phyloP scores from a whole-genome alignment of 306 rosid genomes.

The Vigna trinervia region DNA sequence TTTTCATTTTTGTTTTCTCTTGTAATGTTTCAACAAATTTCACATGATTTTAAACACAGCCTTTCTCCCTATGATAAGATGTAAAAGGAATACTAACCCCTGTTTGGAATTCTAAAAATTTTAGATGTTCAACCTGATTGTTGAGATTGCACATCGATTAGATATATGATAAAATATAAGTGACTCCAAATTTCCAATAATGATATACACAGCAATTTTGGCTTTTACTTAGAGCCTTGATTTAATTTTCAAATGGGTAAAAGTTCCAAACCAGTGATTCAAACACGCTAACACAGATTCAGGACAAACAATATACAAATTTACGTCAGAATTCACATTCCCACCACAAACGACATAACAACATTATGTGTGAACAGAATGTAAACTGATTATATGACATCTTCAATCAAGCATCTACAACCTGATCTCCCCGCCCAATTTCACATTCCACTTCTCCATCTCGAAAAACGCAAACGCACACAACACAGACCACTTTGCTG shows the following conservation, averaged over 20 bases:
- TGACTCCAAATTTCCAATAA: no score
- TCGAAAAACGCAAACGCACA: slow-evolving; percentile 16
- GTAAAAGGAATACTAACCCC: background rate
- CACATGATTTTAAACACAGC: background rate
- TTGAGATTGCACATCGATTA: no score
- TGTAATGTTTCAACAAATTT: slow-evolving; percentile 5
- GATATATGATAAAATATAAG: no score
- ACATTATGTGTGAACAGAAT: background rate
- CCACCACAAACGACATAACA: background rate
- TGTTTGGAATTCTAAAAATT: background rate
- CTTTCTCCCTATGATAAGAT: background rate
- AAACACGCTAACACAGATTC: slow-evolving; percentile 8
- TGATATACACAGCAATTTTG: background rate
- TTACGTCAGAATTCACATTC: slow-evolving; percentile 6
- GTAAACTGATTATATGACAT: background rate
- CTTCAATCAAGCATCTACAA: background rate
- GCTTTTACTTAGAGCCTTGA: background rate
- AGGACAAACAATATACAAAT: slow-evolving; percentile 28
- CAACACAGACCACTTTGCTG: background rate
- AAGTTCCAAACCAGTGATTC: slow-evolving; percentile 17
- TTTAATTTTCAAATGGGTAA: background rate
- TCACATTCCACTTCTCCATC: background rate
- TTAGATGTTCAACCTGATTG: background rate
- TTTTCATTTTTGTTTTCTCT: slow-evolving; percentile 10
- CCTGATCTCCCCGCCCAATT: slow-evolving; percentile 4